Conservation (phyloP, 805 yeast genomes). For the Cyberlindnera maclurae region DNA sequence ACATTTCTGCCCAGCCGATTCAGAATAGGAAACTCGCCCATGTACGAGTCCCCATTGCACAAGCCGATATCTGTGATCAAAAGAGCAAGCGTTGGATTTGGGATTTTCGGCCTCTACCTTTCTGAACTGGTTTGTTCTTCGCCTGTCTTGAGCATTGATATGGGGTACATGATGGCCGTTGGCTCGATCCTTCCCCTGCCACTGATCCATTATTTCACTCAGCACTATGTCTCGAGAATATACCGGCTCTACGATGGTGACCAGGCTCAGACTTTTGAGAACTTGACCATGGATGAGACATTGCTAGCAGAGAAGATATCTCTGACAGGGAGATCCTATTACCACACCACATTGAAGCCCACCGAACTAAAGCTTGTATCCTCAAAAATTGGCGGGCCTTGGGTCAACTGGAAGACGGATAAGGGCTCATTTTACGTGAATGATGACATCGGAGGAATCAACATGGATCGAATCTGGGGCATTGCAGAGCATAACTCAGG, state of each 20-base stretch:
- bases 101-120: slow-evolving; percentile 52
- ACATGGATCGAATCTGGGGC: slow-evolving; percentile 83
- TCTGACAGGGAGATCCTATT: slow-evolving; percentile 57
- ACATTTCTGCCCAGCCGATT: slow-evolving; percentile 44
- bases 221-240: slow-evolving; percentile 64
- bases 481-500: slow-evolving; percentile 52
- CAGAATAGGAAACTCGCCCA: slow-evolving; percentile 51
- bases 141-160: slow-evolving; percentile 40
- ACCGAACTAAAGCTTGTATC: slow-evolving; percentile 36
- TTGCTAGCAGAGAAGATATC: slow-evolving; percentile 62
- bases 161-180: slow-evolving; percentile 35
- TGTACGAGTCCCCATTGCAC: slow-evolving; percentile 58
- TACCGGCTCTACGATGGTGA: slow-evolving; percentile 61
- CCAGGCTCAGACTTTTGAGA: slow-evolving; percentile 54
- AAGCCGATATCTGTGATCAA: slow-evolving; percentile 57
- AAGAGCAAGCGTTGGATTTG: slow-evolving; percentile 54
- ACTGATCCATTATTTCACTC: slow-evolving; percentile 44
- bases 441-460: slow-evolving; percentile 73
- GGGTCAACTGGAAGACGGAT: slow-evolving; percentile 38
- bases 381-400: slow-evolving; percentile 38
- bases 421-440: slow-evolving; percentile 44
- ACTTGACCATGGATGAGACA: slow-evolving; percentile 53
- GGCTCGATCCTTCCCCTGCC: slow-evolving; percentile 52
- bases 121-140: slow-evolving; percentile 53
- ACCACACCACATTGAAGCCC: slow-evolving; percentile 53